Evolutionary conservation across 2,329 filamentous ascomycete species (phyloP).

Genomic region (Fusarium vanettenii): DNA sequence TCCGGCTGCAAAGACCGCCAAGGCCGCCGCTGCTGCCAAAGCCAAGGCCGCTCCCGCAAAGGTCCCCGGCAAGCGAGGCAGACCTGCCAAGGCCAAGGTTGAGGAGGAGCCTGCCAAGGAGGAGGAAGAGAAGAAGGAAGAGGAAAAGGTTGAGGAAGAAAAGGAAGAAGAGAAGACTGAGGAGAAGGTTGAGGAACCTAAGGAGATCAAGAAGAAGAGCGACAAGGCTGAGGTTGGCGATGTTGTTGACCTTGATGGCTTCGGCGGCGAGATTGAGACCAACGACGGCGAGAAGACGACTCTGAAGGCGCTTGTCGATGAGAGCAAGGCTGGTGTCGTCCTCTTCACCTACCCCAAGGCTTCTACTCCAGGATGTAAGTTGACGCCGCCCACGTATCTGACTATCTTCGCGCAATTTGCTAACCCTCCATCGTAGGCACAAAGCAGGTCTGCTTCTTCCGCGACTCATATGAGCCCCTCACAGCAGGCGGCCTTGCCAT

Average conservation of each 20-base stretch:
- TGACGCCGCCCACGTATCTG: not conserved
- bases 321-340: conserved; percentile 87
- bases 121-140: conserved; percentile 47
- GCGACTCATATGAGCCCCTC: conserved; percentile 82
- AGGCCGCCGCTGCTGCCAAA: conserved; percentile 38
- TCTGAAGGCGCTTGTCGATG: conserved; percentile 82
- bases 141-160: conserved; percentile 18
- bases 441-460: conserved; percentile 92
- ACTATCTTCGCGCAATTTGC: not conserved
- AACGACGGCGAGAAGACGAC: conserved; percentile 85
- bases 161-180: conserved; percentile 26
- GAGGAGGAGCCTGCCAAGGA: conserved; percentile 36
- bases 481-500: conserved; percentile 84
- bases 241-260: conserved; percentile 66
- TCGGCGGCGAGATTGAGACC: conserved; percentile 81
- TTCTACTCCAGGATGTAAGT: conserved; percentile 92
- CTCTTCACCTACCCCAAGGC: conserved; percentile 97
- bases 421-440: conserved; percentile 72
- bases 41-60: conserved; percentile 33
- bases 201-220: conserved; percentile 45
- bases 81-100: conserved; percentile 51
- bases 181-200: conserved; percentile 42
- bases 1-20: conserved; percentile 16
- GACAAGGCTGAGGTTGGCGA: conserved; percentile 65
- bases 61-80: conserved; percentile 44